A percentile compares a stretch with the other conserved stretches of the same genome.
These are phyloP conservation scores for Termitomyces heimii DNA, from an alignment of 768 basidiomycete genomes.

Conservation along the genomic window DNA sequence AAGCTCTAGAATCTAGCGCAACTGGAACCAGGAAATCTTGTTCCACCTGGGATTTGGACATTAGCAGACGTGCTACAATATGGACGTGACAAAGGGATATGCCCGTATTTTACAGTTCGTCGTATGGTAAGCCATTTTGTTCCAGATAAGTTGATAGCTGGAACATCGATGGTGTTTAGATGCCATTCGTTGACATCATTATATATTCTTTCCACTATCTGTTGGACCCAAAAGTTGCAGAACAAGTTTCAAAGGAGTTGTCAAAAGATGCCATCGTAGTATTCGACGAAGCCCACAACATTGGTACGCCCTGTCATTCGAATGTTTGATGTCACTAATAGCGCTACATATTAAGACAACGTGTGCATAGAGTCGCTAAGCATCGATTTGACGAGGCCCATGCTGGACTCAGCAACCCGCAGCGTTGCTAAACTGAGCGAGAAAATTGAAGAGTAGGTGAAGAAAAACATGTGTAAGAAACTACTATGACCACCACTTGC, in stretches of 20 bases:
- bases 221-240: slow-evolving; percentile 97
- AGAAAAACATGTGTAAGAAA: background rate
- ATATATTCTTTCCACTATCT: slow-evolving; percentile 99
- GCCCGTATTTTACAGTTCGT: slow-evolving; percentile 95
- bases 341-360: slow-evolving; percentile 57
- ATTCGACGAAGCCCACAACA: slow-evolving; percentile 99
- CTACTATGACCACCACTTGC: slow-evolving; percentile 1
- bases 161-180: slow-evolving; percentile 38
- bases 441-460: slow-evolving; percentile 87
- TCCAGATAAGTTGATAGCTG: background rate
- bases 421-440: slow-evolving; percentile 84
- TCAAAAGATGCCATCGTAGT: slow-evolving; percentile 98
- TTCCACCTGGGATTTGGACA: slow-evolving; percentile 89
- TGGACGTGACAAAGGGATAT: slow-evolving; percentile 78
- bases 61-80: slow-evolving; percentile 88
- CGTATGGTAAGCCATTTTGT: slow-evolving; percentile 65
- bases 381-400: slow-evolving; percentile 94
- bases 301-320: slow-evolving; percentile 46
- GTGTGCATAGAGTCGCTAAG: slow-evolving; percentile 98
- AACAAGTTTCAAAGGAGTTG: slow-evolving; percentile 97
- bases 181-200: slow-evolving; percentile 92
- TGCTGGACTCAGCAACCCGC: slow-evolving; percentile 91
- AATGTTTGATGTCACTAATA: slow-evolving; percentile 20
- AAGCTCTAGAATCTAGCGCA: slow-evolving; percentile 68
- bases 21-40: slow-evolving; percentile 72